Base-by-base conservation (phyloP, 2,329 filamentous ascomycete species). In the Alternaria tenuissima region DNA sequence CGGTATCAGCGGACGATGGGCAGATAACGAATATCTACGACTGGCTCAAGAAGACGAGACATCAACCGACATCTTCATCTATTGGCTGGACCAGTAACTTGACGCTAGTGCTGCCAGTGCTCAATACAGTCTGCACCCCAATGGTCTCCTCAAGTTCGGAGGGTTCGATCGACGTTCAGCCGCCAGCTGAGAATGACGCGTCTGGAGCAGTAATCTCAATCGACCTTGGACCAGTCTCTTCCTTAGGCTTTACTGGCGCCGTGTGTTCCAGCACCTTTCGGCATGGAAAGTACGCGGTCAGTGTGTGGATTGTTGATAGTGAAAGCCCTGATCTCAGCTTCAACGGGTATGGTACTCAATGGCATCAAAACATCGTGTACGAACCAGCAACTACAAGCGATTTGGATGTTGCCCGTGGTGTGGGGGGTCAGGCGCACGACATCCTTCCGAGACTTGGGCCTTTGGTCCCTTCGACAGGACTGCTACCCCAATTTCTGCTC, bases 61-160 rank as follows among this genome's bases (percentile, higher is more conserved):
- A 60, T 28, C 41, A 52, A 11, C 44, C 36, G 12, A 46, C 52
- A 5, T 26, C 32, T n/a, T 26, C 38, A 16, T 60, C 57, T 5
- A 52, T 42, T 20, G 52, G 46, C 11, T 60, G 56, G 44, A 51
- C 43, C 4, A 47, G 51, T 5, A 62, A 60, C 41, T 14, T 55
- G 11, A 52, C 51, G 5, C 44, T 55, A 9, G 12, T 53, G 9
- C 20, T 56, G 0, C 49, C 56, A 7, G 60, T 32, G 1, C 11
- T 58, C 24, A 60, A 60, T 32, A 55, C 60, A 14, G 22, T 62
- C 8, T 58, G 51, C 12, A 43, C 18, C 7, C 22, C 26, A 26
- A 20, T 8, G 2, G 28, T 20, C 4, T 34, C 44, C 18, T 48
- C 30, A 12, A 24, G 16, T 22, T 2, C 14, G 20, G 46, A 34